Evolutionary conservation across 2,329 filamentous ascomycete genomes (phyloP).

Genomic region (Epicoccum sorghinum): DNA sequence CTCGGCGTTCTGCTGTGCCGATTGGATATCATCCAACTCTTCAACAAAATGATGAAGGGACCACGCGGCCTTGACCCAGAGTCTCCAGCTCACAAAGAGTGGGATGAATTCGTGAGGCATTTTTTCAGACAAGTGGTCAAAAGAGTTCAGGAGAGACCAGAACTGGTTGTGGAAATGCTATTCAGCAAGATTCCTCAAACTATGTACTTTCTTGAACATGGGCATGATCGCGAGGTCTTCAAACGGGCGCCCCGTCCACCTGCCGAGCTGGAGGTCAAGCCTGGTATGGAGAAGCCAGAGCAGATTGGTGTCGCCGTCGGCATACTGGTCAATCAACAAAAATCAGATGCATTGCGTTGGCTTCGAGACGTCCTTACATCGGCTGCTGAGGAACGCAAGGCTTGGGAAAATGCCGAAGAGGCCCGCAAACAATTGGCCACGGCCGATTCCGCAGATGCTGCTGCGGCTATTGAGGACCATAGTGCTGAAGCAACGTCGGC

Average conservation of each 20-base stretch:
- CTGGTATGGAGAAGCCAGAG: conserved; percentile 66
- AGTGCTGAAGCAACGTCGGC: conserved; percentile 39
- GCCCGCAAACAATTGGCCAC: conserved; percentile 57
- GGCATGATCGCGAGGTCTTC: conserved; percentile 79
- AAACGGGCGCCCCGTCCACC: conserved; percentile 71
- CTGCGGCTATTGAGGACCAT: conserved; percentile 39
- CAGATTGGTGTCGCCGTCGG: conserved; percentile 82
- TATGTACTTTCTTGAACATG: conserved; percentile 86
- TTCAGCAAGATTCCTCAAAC: conserved; percentile 91
- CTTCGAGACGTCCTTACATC: conserved; percentile 72
- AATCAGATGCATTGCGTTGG: conserved; percentile 80
- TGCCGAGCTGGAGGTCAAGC: conserved; percentile 82
- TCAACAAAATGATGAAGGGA: conserved; percentile 92
- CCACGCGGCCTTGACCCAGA: conserved; percentile 74
- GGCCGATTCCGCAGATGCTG: conserved; percentile 38
- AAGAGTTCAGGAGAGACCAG: conserved; percentile 83
- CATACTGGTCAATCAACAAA: conserved; percentile 78
- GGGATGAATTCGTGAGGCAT: conserved; percentile 87
- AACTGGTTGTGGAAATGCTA: conserved; percentile 86
- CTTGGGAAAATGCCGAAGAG: conserved; percentile 76
- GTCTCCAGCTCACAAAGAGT: conserved; percentile 77
- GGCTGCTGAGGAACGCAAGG: conserved; percentile 74
- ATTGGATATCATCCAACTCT: conserved; percentile 85
- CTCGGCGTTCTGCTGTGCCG: conserved; percentile 87
- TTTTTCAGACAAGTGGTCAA: conserved; percentile 81